Percentiles rank a stretch among this genome's conserved stretches.
phyloP scores from a whole-genome alignment of 192 early-diverging fungal species.

The Coemansia sp. region DNA sequence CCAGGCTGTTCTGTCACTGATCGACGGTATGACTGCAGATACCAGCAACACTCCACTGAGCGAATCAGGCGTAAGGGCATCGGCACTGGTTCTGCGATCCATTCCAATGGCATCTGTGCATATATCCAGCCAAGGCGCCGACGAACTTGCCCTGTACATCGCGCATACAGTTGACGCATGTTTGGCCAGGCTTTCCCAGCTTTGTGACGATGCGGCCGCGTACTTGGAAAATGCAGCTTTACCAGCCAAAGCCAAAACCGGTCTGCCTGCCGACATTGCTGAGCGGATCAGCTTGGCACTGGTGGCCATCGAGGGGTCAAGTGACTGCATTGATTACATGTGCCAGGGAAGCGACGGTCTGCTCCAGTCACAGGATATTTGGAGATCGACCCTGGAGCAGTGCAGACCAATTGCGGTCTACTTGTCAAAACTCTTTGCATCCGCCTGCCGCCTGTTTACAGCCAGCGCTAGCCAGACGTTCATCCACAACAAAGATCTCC shows the following conservation, averaged over 20 bases:
- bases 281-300: constrained; percentile 9
- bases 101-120: constrained; percentile 22
- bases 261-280: background rate
- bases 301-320: constrained; percentile 2
- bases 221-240: constrained; percentile 3
- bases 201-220: constrained; percentile 16
- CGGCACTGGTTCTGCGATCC: constrained; percentile 12
- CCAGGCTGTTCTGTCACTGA: constrained; percentile 14
- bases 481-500: background rate
- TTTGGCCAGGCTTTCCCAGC: constrained; percentile 12
- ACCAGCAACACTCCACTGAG: constrained; percentile 4
- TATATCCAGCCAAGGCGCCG: constrained; percentile 24
- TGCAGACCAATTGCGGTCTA: constrained; percentile 24
- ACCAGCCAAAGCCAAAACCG: background rate
- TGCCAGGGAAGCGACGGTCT: constrained; percentile 20
- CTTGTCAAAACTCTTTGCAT: constrained; percentile 25
- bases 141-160: constrained; percentile 9
- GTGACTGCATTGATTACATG: constrained; percentile 11
- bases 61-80: constrained; percentile 18
- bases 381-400: constrained; percentile 33
- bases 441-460: constrained; percentile 15
- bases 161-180: constrained; percentile 30
- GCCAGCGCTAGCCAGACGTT: constrained; percentile 7
- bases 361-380: constrained; percentile 28
- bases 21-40: constrained; percentile 12